Evolutionary conservation across 306 rosid genomes (phyloP).

Genomic region (Dalbergia cultrata): DNA sequence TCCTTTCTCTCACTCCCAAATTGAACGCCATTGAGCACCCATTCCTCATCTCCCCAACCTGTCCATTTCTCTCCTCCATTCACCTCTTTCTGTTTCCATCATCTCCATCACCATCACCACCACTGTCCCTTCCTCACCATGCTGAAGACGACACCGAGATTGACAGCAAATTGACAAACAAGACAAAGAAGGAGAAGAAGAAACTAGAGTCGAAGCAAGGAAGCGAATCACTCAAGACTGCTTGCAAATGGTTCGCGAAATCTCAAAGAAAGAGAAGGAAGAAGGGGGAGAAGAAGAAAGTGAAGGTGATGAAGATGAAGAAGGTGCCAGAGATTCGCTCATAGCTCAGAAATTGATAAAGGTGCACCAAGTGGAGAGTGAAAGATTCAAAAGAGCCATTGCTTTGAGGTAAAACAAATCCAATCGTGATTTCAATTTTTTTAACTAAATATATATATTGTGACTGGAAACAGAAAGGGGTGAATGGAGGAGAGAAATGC

Average conservation of each 20-base stretch:
- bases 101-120: too few relatives aligned
- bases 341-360: slow-evolving; percentile 70
- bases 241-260: slow-evolving; percentile 53
- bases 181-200: slow-evolving; percentile 49
- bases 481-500: too few relatives aligned
- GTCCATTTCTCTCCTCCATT: too few relatives aligned
- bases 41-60: too few relatives aligned
- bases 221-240: slow-evolving; percentile 67
- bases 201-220: slow-evolving; percentile 76
- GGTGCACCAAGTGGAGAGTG: slow-evolving; percentile 89
- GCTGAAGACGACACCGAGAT: slow-evolving; percentile 59
- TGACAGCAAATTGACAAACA: slow-evolving; percentile 57
- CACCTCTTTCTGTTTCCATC: too few relatives aligned
- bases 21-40: too few relatives aligned
- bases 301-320: slow-evolving; percentile 51
- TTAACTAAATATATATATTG: too few relatives aligned
- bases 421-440: neutral
- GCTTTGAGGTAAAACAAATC: slow-evolving; percentile 63
- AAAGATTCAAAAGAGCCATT: slow-evolving; percentile 72
- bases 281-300: slow-evolving; percentile 44
- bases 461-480: neutral
- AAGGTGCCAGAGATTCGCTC: slow-evolving; percentile 77
- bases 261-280: slow-evolving; percentile 62
- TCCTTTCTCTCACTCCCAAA: too few relatives aligned
- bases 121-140: too few relatives aligned